Evolutionary conservation across 306 rosid species (phyloP).

Genomic region (Malus asiatica): DNA sequence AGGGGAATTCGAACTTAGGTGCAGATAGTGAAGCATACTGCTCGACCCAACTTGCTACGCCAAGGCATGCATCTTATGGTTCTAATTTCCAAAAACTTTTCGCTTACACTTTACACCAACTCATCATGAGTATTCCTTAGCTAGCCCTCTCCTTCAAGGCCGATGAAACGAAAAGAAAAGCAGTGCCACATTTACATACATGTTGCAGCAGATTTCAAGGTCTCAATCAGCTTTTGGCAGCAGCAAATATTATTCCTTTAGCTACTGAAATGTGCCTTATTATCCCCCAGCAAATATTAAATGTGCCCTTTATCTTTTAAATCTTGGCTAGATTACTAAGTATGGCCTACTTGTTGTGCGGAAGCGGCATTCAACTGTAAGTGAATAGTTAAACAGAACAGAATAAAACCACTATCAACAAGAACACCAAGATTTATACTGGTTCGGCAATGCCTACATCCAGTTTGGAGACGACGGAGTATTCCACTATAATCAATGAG

Average conservation of each 20-base stretch:
- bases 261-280: conserved; percentile 11
- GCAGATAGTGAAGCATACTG: too few species aligned
- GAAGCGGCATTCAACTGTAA: too few species aligned
- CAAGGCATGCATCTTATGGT: neutral
- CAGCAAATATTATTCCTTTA: conserved; percentile 19
- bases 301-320: neutral
- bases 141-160: conserved; percentile 20
- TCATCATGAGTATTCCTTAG: neutral
- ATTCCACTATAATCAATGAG: too few species aligned
- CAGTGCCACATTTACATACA: conserved; percentile 10
- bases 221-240: conserved; percentile 13
- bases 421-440: too few species aligned
- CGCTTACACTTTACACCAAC: too few species aligned
- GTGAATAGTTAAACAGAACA: too few species aligned
- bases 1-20: too few species aligned
- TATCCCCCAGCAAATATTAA: neutral
- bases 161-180: conserved; percentile 24
- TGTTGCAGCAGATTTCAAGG: conserved; percentile 12
- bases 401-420: too few species aligned
- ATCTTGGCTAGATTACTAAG: neutral
- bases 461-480: too few species aligned
- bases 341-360: too few species aligned
- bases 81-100: conserved; percentile 7
- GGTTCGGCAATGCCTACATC: too few species aligned
- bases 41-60: too few species aligned